Evolutionary conservation across 768 basidiomycete species (phyloP), one percentile per base, ranked within the genome.

Genomic region (Amanita rubescens): DNA sequence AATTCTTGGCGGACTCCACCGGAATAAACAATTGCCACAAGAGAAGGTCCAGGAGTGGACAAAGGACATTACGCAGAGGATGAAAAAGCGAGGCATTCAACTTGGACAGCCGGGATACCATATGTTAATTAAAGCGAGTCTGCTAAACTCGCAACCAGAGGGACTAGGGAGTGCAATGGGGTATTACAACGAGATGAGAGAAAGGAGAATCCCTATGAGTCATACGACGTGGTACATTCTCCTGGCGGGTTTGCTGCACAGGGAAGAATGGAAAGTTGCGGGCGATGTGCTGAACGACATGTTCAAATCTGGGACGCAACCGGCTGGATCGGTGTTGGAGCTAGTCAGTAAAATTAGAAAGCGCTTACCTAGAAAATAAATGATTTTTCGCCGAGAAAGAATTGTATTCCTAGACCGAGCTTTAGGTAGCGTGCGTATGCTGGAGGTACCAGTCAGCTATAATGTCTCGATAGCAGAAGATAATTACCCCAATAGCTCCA

Each of bases 401-500:
- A 90, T 0, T 81, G 63, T 65, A 70, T 80, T 27, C 82, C 69
- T 12, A 78, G 65, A 11, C 89, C 89, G 6, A 90, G 65, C 47
- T 76, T 75, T 42, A 82, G 61, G 63, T 91, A 91, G 53, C 90
- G 80, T 5, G 77, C 77, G 62, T 84, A 90, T 20, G 81, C 89
- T 90, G 61, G 15, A n/a, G 24, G 17, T 44, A 57, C 55, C 32
- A 24, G 50, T 55, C 22, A 35, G 49, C 44, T 47, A 39, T n/a
- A 33, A 37, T 24, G 38, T 20, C 43, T 39, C 22, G 39, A 55
- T 45, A 34, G 55, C 41, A 27, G 46, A 20, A 37, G 41, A 51
- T 5, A 76, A 85, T 66, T 60, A 94, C 93, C 81, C 82, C 87
- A 88, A 63, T 91, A 78, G 60, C 87, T 89, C 78, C 87, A 92